phyloP scores from a whole-genome alignment of 75 land plant species.

The Adiantum capillusveneris region DNA sequence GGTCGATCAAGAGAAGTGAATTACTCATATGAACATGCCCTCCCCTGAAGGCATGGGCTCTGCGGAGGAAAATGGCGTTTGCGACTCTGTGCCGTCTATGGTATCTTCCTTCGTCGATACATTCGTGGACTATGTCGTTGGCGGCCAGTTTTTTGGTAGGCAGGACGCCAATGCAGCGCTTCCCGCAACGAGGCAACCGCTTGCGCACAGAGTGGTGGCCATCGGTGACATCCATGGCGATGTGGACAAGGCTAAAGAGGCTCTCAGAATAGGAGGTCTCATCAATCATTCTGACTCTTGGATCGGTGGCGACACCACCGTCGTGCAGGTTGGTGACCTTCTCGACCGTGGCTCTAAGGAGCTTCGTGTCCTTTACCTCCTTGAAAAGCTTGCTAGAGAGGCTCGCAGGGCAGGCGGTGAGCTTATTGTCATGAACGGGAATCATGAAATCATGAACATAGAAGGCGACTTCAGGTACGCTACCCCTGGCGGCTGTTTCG shows the following conservation, averaged over 20 bases:
- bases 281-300: conserved; percentile 52
- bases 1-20: no score
- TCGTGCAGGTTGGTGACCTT: conserved; percentile 81
- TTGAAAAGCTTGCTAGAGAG: conserved; percentile 55
- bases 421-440: conserved; percentile 76
- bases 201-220: conserved; percentile 65
- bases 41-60: conserved; percentile 3
- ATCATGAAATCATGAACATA: conserved; percentile 96
- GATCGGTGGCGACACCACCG: conserved; percentile 71
- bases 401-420: conserved; percentile 61
- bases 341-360: conserved; percentile 92
- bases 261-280: conserved; percentile 58
- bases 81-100: conserved; percentile 32
- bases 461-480: conserved; percentile 78
- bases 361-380: conserved; percentile 65
- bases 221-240: conserved; percentile 98
- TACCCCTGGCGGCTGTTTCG: conserved; percentile 39
- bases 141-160: conserved; percentile 51
- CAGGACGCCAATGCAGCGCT: conserved; percentile 12
- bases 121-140: conserved; percentile 86
- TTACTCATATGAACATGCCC: no score
- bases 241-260: conserved; percentile 45
- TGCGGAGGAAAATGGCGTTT: conserved; percentile 5
- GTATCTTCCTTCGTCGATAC: conserved; percentile 85
- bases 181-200: conserved; percentile 38